Evolutionary conservation across 1,284 basidiomycete species (phyloP).

Genomic region (Earliella scabrosa): DNA sequence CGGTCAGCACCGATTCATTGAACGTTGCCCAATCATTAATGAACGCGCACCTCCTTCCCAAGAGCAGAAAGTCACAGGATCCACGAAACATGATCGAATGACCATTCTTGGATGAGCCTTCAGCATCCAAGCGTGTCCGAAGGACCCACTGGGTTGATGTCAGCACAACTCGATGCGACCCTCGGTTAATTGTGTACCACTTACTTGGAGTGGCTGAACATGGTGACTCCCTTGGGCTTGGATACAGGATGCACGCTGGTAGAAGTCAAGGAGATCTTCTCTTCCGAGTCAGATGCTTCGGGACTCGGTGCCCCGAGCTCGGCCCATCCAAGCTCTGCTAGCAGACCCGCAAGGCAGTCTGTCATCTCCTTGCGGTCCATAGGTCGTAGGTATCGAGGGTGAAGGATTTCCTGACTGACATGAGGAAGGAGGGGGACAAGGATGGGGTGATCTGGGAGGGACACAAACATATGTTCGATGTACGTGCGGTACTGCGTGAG

Average conservation of each 20-base stretch:
- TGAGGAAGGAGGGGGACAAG: slow-evolving; percentile 84
- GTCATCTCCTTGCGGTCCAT: slow-evolving; percentile 67
- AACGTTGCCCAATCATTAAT: not conserved
- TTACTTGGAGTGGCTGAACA: slow-evolving; percentile 90
- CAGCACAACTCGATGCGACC: not conserved
- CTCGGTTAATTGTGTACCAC: slow-evolving; percentile 28
- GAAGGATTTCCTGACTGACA: slow-evolving; percentile 84
- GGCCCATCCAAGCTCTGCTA: slow-evolving; percentile 72
- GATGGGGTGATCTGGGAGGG: slow-evolving; percentile 72
- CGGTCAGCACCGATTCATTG: not conserved
- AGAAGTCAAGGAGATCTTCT: slow-evolving; percentile 15
- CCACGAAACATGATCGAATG: slow-evolving; percentile 82
- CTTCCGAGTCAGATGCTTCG: slow-evolving; percentile 18
- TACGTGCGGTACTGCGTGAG: slow-evolving; percentile 66
- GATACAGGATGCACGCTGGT: slow-evolving; percentile 12
- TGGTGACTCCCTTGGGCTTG: slow-evolving; percentile 58
- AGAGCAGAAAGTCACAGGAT: slow-evolving; percentile 87
- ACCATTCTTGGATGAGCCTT: slow-evolving; percentile 77
- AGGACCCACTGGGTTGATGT: slow-evolving; percentile 59
- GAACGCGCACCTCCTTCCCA: slow-evolving; percentile 80
- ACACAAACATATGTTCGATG: slow-evolving; percentile 52
- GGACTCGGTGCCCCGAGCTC: slow-evolving; percentile 24
- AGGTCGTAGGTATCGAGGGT: slow-evolving; percentile 73
- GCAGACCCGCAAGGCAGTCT: slow-evolving; percentile 58
- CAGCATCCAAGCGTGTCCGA: slow-evolving; percentile 83